These are phyloP conservation scores for Mortierella alpina DNA, from an alignment of 192 early-diverging fungal species.

Conservation along the genomic window DNA sequence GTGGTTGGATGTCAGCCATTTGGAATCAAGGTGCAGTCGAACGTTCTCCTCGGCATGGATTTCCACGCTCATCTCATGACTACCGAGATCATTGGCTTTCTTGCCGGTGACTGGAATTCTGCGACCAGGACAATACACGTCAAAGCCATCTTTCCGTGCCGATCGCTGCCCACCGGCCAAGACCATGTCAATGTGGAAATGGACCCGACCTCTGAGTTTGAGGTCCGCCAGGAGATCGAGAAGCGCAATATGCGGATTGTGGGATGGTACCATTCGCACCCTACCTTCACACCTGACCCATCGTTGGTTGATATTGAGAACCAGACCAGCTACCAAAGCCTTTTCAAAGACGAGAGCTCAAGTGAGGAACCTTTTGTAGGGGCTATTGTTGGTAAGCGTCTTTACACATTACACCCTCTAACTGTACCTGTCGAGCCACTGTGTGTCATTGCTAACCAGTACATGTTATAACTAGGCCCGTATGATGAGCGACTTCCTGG, in stretches of 20 bases:
- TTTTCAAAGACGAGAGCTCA: constrained; percentile 73
- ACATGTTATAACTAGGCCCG: constrained; percentile 63
- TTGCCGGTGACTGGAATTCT: constrained; percentile 82
- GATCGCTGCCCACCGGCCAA: constrained; percentile 75
- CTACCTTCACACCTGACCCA: constrained; percentile 88
- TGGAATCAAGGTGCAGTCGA: constrained; percentile 74
- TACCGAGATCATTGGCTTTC: constrained; percentile 89
- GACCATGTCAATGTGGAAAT: constrained; percentile 89
- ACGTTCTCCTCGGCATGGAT: constrained; percentile 88
- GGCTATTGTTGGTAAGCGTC: constrained; percentile 79
- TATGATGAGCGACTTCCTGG: constrained; percentile 84
- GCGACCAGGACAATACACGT: constrained; percentile 61
- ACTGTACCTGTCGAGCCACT: too few relatives aligned
- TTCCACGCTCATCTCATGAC: constrained; percentile 93
- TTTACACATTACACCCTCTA: neutral
- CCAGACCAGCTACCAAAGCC: constrained; percentile 85
- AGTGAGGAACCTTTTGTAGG: constrained; percentile 86
- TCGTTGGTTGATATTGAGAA: constrained; percentile 91
- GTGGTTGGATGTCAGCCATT: constrained; percentile 84
- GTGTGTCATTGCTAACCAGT: too few relatives aligned
- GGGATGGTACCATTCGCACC: constrained; percentile 97
- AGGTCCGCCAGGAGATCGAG: constrained; percentile 79
- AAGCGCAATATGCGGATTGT: constrained; percentile 80
- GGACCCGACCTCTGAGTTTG: constrained; percentile 84
- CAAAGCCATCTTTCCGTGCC: constrained; percentile 79